Evolutionary conservation across 2,329 filamentous ascomycete genomes (phyloP).

Genomic region (Talaromyces sp.): DNA sequence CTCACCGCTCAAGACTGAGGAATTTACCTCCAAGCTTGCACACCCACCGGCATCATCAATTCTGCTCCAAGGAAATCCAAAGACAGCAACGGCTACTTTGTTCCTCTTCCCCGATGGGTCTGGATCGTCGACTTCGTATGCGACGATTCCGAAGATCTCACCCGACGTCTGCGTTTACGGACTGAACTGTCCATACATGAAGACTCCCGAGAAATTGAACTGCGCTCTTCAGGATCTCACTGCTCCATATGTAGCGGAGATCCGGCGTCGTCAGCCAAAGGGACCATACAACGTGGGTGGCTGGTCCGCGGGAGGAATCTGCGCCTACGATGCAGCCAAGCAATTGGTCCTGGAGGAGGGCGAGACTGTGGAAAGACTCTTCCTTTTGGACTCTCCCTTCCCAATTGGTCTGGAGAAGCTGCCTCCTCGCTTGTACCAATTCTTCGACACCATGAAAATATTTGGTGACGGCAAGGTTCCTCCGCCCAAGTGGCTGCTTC

Average conservation of each 20-base stretch:
- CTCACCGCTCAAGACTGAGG: conserved; percentile 16
- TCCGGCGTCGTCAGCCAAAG: conserved; percentile 43
- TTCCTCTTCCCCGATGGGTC: conserved; percentile 44
- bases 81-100: conserved; percentile 36
- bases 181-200: conserved; percentile 42
- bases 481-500: conserved; percentile 46
- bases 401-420: conserved; percentile 65
- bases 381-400: conserved; percentile 63
- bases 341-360: conserved; percentile 53
- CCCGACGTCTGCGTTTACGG: conserved; percentile 40
- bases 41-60: conserved; percentile 39
- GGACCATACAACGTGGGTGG: conserved; percentile 63
- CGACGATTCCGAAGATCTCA: conserved; percentile 36
- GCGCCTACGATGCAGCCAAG: conserved; percentile 62
- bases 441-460: conserved; percentile 44
- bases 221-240: conserved; percentile 33
- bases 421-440: conserved; percentile 49
- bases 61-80: conserved; percentile 38
- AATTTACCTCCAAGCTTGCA: conserved; percentile 14
- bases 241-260: conserved; percentile 37
- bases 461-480: conserved; percentile 42
- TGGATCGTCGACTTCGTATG: conserved; percentile 44
- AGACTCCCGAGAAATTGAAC: conserved; percentile 31
- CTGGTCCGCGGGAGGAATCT: conserved; percentile 73
- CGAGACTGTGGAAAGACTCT: conserved; percentile 54